Evolutionary conservation across 805 yeast species (phyloP), one percentile per base, ranked within the genome.

Genomic region (Candida nanaspora): DNA sequence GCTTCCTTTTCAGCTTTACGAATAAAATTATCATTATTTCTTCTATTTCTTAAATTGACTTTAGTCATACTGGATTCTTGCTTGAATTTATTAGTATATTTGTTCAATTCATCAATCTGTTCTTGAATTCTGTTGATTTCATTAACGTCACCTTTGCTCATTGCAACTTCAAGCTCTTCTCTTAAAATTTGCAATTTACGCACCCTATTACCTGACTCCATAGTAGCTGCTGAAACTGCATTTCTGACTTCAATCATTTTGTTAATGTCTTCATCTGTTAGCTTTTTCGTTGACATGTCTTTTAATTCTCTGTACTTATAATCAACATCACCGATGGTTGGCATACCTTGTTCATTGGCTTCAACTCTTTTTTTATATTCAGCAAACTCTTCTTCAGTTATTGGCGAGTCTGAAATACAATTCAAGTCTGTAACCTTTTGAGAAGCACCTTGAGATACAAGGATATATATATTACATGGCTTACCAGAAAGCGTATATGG

Each of bases 31-130:
- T 80, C 80, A 61, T 91, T 91, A 47, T 82, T 72, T 51, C 78
- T 83, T 59, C 95, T 76, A 62, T 93, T 93, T 53, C 96, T 78
- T 52, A 84, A 82, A 49, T 88, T 87, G 39, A 88, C 85, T 49
- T 76, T 78, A 33, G 83, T 76, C 65, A 87, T 70, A 42, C 76
- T 70, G 47, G 62, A 68, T 62, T 56, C 63, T 50, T 47, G 62
- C 57, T 43, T 57, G 46, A 22, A 60, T 53, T 46, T 60, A 59
- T 41, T 66, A 40, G 43, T 48, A 35, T 40, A 69, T 37, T 59
- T 65, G 42, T 62, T 66, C 10, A 61, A 45, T 25, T 61, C 62
- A 18, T 55, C 52, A 33, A 77, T 61, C 52, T 71, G 70, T 35
- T 64, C 57, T 33, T 76, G 77, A 47, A 80, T 62, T 37, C 68